These are phyloP conservation scores for Fraxinus xanthoxyloides DNA, from an alignment of 305 asterid genomes.

Conservation along the genomic window DNA sequence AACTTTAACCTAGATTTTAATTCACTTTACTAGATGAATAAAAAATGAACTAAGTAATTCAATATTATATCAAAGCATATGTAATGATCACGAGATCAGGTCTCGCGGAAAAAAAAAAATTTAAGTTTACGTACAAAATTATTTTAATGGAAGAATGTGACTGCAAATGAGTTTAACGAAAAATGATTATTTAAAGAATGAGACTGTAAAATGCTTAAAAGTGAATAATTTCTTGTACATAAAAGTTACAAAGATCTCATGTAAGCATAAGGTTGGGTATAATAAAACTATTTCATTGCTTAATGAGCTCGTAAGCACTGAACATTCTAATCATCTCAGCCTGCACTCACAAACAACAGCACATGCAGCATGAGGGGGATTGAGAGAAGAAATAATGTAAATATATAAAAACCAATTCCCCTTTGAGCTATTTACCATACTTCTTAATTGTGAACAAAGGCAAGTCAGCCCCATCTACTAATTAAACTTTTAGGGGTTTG, in stretches of 20 bases:
- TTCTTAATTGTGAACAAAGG: constrained; percentile 56
- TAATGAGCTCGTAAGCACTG: neutral
- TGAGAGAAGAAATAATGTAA: neutral
- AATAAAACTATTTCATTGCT: constrained; percentile 7
- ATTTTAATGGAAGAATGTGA: neutral
- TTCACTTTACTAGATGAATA: no score
- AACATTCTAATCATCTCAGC: constrained; percentile 30
- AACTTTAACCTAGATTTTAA: no score
- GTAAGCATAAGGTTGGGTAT: neutral
- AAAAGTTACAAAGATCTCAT: no score
- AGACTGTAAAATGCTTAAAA: no score
- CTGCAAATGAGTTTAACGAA: neutral
- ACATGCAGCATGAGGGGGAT: constrained; percentile 42
- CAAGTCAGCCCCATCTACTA: constrained; percentile 41
- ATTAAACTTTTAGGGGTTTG: constrained; percentile 27
- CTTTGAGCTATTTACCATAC: neutral
- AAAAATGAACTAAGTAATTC: no score
- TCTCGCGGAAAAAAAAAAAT: neutral
- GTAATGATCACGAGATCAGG: no score
- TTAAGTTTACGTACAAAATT: neutral
- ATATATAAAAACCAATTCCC: constrained; percentile 19
- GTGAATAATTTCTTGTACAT: neutral
- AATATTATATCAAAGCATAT: neutral
- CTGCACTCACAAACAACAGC: constrained; percentile 49
- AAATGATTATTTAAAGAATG: no score